Evolutionary conservation across 805 yeast species (phyloP), one percentile per base, ranked within the genome.

Genomic region (Kregervanrija delftensis): DNA sequence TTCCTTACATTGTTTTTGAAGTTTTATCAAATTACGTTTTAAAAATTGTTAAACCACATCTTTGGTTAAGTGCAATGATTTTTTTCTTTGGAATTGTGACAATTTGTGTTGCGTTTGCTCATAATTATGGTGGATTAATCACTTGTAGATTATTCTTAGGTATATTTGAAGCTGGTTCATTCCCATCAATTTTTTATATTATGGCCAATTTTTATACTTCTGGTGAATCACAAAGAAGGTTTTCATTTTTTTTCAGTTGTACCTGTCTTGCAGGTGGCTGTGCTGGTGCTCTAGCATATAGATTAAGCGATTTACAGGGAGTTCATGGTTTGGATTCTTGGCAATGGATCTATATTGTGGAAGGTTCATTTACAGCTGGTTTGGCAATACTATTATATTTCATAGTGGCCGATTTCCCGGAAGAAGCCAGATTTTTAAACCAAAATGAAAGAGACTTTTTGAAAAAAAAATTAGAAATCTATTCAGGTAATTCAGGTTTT

Each of bases 251-350:
- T 63, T 83, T 84, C 65, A 69, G 83, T 32, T 78, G 83, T 39
- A 81, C 90, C 4, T 76, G 83, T 50, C 69, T 85, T 44, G 86
- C 90, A 2, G 90, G 93, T 59, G 89, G 86, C 17, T 83, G 85
- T 52, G 83, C 83, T 11, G 89, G 89, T 46, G 78, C 86, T 30
- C 72, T 84, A 52, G 88, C 90, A 8, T 79, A 74, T 53, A 77
- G 77, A 49, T 75, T 82, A 49, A 63, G 77, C 52, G 78, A 77
- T 35, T 67, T 83, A 53, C 71, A 77, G 50, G 74, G 74, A 36
- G 61, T 48, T 10, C 60, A 58, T 41, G 77, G 77, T 8, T 43
- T 66, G 17, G 53, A 59, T n/a, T 69, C 72, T 4, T 73, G 76
- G 76, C 61, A 64, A 55, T 73, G 75, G 72, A 57, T 72, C 37